A percentile compares a stretch with the other conserved stretches of the same genome.
Conservation (phyloP, 2,329 filamentous ascomycete genomes). For the Alternaria postmessia region DNA sequence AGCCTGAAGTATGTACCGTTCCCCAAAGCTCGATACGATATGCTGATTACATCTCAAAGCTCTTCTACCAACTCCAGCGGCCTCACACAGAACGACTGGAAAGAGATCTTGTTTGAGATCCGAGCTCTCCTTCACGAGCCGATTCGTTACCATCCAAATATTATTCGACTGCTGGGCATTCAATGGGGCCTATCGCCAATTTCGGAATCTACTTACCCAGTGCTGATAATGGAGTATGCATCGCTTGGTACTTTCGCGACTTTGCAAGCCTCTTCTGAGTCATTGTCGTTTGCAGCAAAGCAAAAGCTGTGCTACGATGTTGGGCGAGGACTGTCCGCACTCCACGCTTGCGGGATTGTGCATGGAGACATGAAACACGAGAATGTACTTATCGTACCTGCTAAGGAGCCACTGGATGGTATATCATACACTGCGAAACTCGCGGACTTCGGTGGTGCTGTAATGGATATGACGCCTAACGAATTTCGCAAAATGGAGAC, state of each 20-base stretch:
- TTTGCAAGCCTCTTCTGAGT: slow-evolving; percentile 8
- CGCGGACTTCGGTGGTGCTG: slow-evolving; percentile 10
- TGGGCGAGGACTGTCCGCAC: slow-evolving; percentile 8
- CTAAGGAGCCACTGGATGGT: background rate
- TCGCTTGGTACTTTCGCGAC: slow-evolving; percentile 13
- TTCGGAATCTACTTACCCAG: slow-evolving; percentile 7
- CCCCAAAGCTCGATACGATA: too few relatives aligned
- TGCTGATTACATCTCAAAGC: too few relatives aligned
- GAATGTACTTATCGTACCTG: slow-evolving; percentile 19
- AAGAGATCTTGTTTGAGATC: background rate
- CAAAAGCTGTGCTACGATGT: slow-evolving; percentile 24
- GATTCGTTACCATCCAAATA: background rate
- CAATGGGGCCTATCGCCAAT: slow-evolving; percentile 16
- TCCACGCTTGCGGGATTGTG: slow-evolving; percentile 18
- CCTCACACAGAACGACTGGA: background rate
- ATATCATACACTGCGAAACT: background rate
- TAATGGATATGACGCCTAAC: slow-evolving; percentile 16
- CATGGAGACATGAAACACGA: slow-evolving; percentile 24
- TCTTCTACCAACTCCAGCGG: background rate
- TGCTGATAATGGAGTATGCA: slow-evolving; percentile 20
- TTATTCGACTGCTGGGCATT: background rate
- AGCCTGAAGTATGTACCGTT: too few relatives aligned
- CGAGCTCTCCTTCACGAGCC: background rate
- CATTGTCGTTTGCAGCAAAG: slow-evolving; percentile 8
- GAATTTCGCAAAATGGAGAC: background rate